Percentiles rank a stretch among this genome's conserved stretches.
These are phyloP conservation scores for Tricholoma sp. DNA, from an alignment of 768 basidiomycete species.

Conservation along the genomic window DNA sequence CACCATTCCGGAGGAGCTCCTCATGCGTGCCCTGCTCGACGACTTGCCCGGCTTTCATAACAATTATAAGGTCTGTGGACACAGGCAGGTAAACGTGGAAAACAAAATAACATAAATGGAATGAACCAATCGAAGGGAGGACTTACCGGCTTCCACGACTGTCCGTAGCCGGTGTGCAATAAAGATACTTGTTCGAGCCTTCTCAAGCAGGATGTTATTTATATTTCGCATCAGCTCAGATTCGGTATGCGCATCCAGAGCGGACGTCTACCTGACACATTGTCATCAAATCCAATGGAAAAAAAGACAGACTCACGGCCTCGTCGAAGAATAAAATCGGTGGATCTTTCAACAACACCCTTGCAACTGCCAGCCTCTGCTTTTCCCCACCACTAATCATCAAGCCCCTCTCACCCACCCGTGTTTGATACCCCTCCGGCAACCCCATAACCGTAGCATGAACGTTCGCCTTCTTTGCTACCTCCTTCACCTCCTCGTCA, in stretches of 20 bases:
- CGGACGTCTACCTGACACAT: conserved; percentile 68
- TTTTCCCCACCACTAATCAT: conserved; percentile 99
- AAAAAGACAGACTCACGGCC: conserved; percentile 62
- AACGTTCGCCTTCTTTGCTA: conserved; percentile 82
- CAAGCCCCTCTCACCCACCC: conserved; percentile 92
- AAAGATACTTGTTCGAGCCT: conserved; percentile 88
- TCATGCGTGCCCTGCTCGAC: conserved; percentile 94
- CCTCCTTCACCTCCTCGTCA: conserved; percentile 85
- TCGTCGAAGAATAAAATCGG: conserved; percentile 98
- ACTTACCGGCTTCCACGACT: conserved; percentile 80
- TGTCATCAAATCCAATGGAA: not conserved
- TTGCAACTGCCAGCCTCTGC: conserved; percentile 90
- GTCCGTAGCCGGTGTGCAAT: conserved; percentile 92
- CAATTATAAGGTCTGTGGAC: conserved; percentile 79
- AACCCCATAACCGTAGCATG: conserved; percentile 73
- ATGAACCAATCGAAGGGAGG: not conserved
- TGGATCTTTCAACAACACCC: conserved; percentile 90
- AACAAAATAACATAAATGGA: not conserved
- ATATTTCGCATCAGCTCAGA: conserved; percentile 94
- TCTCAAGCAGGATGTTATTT: conserved; percentile 69
- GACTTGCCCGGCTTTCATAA: conserved; percentile 85
- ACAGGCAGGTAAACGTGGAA: not conserved
- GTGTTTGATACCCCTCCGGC: conserved; percentile 83
- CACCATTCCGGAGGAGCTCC: conserved; percentile 64
- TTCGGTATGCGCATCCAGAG: conserved; percentile 93